These are phyloP conservation scores for Leptodontidium sp. DNA, from an alignment of 2,329 filamentous ascomycete species.

Conservation along the genomic window DNA sequence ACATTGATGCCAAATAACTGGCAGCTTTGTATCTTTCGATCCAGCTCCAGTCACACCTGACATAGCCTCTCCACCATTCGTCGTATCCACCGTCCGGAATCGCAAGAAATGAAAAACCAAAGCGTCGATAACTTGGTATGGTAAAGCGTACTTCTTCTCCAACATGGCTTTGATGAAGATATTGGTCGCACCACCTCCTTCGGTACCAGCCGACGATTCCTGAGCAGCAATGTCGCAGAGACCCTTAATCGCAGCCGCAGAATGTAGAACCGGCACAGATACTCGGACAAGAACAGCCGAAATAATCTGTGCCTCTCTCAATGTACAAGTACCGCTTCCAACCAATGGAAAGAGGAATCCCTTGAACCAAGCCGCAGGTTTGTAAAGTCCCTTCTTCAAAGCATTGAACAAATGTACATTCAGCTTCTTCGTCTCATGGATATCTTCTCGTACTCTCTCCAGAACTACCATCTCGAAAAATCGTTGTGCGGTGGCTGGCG, in stretches of 20 bases:
- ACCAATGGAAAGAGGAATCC: slow-evolving; percentile 93
- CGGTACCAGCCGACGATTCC: slow-evolving; percentile 82
- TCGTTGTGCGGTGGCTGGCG: slow-evolving; percentile 79
- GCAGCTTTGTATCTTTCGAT: slow-evolving; percentile 71
- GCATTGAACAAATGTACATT: slow-evolving; percentile 96
- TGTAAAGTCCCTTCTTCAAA: slow-evolving; percentile 91
- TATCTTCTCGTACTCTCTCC: slow-evolving; percentile 91
- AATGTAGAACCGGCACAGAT: slow-evolving; percentile 90
- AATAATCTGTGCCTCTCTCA: slow-evolving; percentile 92
- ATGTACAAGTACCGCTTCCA: slow-evolving; percentile 83
- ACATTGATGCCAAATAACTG: slow-evolving; percentile 96
- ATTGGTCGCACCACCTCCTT: slow-evolving; percentile 91
- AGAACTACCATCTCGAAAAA: slow-evolving; percentile 90
- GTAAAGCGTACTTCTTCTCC: slow-evolving; percentile 96
- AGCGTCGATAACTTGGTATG: slow-evolving; percentile 92
- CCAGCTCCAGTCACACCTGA: slow-evolving; percentile 54
- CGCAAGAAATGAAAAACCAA: slow-evolving; percentile 97
- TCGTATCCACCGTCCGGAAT: slow-evolving; percentile 76
- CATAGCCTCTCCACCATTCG: slow-evolving; percentile 62
- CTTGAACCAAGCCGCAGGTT: slow-evolving; percentile 96
- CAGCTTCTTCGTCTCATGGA: slow-evolving; percentile 91
- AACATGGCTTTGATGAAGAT: slow-evolving; percentile 93
- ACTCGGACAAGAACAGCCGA: slow-evolving; percentile 85
- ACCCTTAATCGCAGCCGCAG: slow-evolving; percentile 87
- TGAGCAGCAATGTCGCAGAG: slow-evolving; percentile 95